Percentiles rank a stretch among this genome's conserved stretches.
Conservation (phyloP, 2,329 filamentous ascomycete species). For the Fusarium siculi region DNA sequence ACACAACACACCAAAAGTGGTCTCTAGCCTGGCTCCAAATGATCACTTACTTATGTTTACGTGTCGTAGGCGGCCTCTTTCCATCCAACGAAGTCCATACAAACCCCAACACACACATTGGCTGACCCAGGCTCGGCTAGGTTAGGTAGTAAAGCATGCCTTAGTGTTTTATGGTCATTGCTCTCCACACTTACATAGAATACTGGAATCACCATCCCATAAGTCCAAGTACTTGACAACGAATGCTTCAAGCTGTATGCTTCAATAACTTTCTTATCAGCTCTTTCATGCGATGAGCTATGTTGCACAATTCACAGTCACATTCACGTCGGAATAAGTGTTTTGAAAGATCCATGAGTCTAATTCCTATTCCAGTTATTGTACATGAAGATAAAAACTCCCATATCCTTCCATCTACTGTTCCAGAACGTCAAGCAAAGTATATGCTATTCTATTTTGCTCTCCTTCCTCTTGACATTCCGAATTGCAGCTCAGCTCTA, state of each 20-base stretch:
- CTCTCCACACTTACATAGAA: background rate
- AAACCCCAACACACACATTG: background rate
- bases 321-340: constrained; percentile 12
- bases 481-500: background rate
- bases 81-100: background rate
- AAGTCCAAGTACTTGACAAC: background rate
- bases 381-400: constrained; percentile 33
- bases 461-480: constrained; percentile 17
- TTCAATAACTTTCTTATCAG: background rate
- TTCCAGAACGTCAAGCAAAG: constrained; percentile 15
- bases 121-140: background rate
- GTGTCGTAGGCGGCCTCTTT: constrained; percentile 28
- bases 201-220: background rate
- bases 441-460: constrained; percentile 4
- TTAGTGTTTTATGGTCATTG: background rate
- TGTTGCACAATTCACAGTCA: background rate
- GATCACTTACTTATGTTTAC: background rate
- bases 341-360: constrained; percentile 26
- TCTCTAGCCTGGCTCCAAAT: constrained; percentile 9
- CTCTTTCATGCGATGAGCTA: background rate
- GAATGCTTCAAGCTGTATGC: background rate
- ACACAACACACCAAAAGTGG: constrained; percentile 18
- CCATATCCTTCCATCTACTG: constrained; percentile 10
- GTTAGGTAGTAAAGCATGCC: background rate
- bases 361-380: constrained; percentile 26